phyloP scores from a whole-genome alignment of 371 early-diverging fungal genomes.

The Smittium culicis region DNA sequence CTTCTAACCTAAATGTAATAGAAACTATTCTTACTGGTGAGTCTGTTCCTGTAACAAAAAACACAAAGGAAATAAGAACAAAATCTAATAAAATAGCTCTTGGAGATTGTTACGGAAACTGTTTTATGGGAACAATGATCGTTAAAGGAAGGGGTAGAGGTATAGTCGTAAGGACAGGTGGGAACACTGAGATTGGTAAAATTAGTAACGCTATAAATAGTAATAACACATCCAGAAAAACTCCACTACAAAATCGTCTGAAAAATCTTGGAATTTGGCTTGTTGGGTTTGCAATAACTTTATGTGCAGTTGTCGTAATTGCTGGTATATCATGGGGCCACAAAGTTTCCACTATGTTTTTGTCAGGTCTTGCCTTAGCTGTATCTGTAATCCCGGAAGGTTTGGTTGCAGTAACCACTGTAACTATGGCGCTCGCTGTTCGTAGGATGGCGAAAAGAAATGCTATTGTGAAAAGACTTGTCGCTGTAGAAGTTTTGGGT shows the following conservation, averaged over 20 bases:
- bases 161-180: conserved; percentile 57
- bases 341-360: conserved; percentile 38
- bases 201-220: conserved; percentile 60
- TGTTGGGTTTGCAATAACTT: conserved; percentile 40
- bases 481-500: conserved; percentile 89
- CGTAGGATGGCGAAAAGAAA: conserved; percentile 79
- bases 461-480: conserved; percentile 85
- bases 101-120: conserved; percentile 69
- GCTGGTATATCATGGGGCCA: conserved; percentile 62
- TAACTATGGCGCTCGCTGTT: conserved; percentile 82
- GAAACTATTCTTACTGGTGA: conserved; percentile 70
- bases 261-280: conserved; percentile 45
- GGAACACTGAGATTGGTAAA: conserved; percentile 54
- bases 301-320: conserved; percentile 68
- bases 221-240: conserved; percentile 34
- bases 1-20: conserved; percentile 55
- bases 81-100: conserved; percentile 50
- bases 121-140: conserved; percentile 72
- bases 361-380: conserved; percentile 46
- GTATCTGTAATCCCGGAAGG: conserved; percentile 83
- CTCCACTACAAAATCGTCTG: conserved; percentile 65
- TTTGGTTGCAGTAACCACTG: conserved; percentile 77
- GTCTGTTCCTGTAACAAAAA: conserved; percentile 45
- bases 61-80: conserved; percentile 37
- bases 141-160: conserved; percentile 67